Base-by-base conservation (phyloP, 2,329 filamentous ascomycete species). In the Epichloe scottii region DNA sequence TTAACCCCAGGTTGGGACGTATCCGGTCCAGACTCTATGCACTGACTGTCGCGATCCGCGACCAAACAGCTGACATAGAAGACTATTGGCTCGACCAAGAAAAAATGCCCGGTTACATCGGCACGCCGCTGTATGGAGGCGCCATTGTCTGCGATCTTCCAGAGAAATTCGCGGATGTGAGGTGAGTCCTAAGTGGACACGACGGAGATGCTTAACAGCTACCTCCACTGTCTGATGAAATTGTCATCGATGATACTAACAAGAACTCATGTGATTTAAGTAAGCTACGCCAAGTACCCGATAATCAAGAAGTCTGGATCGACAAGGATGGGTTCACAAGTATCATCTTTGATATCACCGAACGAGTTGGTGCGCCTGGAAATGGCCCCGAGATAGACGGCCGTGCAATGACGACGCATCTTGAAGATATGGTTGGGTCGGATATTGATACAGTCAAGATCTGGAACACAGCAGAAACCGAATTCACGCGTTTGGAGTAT, bases 291-390 rank as follows among this genome's bases (percentile, higher is more conserved):
- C 78, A 89, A 68, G 81, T 90, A 5, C 86, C 86, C 48, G 84
- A 91, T 65, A 87, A 94, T 67, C 90, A 97, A 71, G 91, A 96
- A 73, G 85, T 96, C 59, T 95, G 83, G 71, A 84, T 96, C 62
- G 89, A 94, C 64, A 77, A 79, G 56, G 77, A 85, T 55, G 89
- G 89, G 47, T 90, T 90, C 66, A 88, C 87, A 3, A 89, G 80
- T 68, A 82, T 95, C 65, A 90, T 95, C 59, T 78, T 96, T 67
- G 91, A 97, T 61, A 88, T 97, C 62, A 85, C 87, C 50, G 85
- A 96, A 71, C 85, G 87, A 51, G 84, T 95, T 21, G 78, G 79
- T 53, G 64, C 68, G 14, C 61, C 78, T 4, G 73, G 75, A 33
- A 71, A 68, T 41, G 68, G 72, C 2, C 72, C 80, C 17, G 77